Conservation (phyloP, 192 early-diverging fungal species). For the Coemansia sp. region DNA sequence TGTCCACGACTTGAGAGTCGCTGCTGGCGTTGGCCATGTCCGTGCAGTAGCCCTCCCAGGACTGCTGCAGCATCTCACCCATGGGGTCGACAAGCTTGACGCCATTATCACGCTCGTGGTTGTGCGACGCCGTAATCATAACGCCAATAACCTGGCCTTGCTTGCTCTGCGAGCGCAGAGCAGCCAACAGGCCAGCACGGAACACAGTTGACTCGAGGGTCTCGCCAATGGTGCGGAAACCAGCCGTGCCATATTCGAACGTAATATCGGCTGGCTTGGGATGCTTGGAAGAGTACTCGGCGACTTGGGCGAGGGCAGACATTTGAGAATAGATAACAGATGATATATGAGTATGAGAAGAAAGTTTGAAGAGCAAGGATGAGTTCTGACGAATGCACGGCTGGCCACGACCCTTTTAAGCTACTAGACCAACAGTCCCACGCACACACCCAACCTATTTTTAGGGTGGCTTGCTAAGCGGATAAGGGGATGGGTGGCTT, state of each 20-base stretch:
- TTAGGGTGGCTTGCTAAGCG: not conserved
- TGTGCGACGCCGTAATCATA: constrained; percentile 99
- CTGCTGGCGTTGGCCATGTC: constrained; percentile 80
- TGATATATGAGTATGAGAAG: not conserved
- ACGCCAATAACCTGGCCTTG: constrained; percentile 84
- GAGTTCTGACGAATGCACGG: not conserved
- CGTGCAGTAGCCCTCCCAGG: constrained; percentile 93
- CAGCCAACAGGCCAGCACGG: constrained; percentile 86
- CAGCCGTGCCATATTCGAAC: constrained; percentile 94
- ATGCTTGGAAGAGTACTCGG: constrained; percentile 61
- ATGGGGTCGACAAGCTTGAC: constrained; percentile 97
- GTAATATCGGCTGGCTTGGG: constrained; percentile 62
- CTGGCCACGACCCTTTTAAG: not conserved
- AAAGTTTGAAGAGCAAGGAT: not conserved
- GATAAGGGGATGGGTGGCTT: no score
- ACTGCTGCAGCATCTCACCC: constrained; percentile 97
- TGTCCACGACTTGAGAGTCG: constrained; percentile 60
- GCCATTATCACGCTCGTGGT: constrained; percentile 96
- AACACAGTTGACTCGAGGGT: constrained; percentile 92
- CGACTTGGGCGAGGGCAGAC: constrained; percentile 32
- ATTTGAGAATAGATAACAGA: not conserved
- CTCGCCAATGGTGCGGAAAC: constrained; percentile 91
- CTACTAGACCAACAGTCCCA: not conserved
- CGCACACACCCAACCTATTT: not conserved
- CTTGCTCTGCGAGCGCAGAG: constrained; percentile 86